A percentile compares a stretch with the other conserved stretches of the same genome.
Evolutionary conservation across 2,329 filamentous ascomycete species (phyloP).

Genomic region (Aspergillus sclerotialis): DNA sequence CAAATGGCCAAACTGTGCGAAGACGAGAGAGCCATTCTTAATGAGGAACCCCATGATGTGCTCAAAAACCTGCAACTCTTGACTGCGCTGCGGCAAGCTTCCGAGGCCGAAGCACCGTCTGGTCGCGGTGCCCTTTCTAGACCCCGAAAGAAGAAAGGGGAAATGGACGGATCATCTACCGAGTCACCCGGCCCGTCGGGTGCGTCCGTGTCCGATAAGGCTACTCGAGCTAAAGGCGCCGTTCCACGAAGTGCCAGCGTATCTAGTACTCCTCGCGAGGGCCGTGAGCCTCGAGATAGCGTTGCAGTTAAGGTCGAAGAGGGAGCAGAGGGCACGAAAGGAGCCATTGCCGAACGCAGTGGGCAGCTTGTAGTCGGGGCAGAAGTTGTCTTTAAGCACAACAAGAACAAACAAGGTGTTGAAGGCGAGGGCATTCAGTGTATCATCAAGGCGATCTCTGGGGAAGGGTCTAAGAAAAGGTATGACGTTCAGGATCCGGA

Average conservation of each 20-base stretch:
- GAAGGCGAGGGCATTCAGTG: constrained; percentile 61
- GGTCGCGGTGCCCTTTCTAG: constrained; percentile 35
- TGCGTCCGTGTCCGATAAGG: constrained; percentile 32
- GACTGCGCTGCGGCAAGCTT: constrained; percentile 42
- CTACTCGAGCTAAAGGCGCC: constrained; percentile 36
- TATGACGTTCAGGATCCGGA: constrained; percentile 78
- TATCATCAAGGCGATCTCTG: constrained; percentile 66
- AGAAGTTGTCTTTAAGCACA: constrained; percentile 46
- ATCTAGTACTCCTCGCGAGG: constrained; percentile 34
- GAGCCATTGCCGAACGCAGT: constrained; percentile 37
- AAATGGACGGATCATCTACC: constrained; percentile 36
- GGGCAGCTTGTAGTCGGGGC: constrained; percentile 40
- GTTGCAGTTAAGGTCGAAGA: constrained; percentile 38
- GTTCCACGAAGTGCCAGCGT: constrained; percentile 36
- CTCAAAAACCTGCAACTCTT: constrained; percentile 45
- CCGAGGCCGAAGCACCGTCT: constrained; percentile 38
- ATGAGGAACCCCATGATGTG: constrained; percentile 44
- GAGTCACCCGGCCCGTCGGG: constrained; percentile 41
- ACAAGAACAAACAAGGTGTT: constrained; percentile 44
- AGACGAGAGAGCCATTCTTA: constrained; percentile 41
- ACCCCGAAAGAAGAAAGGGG: constrained; percentile 40
- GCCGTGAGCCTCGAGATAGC: constrained; percentile 27
- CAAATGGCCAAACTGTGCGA: constrained; percentile 42
- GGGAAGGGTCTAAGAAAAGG: constrained; percentile 64
- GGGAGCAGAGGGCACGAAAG: constrained; percentile 35